Evolutionary conservation across 768 basidiomycete genomes (phyloP).

Genomic region (Grammothele lineata): DNA sequence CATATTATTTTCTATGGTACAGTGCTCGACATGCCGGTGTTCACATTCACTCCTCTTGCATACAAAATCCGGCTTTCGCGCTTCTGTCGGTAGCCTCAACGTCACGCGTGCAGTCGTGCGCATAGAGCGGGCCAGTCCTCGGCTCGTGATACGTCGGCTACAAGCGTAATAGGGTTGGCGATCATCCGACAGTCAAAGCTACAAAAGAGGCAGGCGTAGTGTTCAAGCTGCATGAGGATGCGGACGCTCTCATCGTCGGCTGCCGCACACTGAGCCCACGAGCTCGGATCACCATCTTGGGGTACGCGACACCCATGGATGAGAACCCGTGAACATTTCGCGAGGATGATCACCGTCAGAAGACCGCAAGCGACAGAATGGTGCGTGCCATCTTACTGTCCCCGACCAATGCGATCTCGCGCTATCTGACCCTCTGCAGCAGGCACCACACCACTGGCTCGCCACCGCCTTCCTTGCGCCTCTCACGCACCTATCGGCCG

Average conservation of each 20-base stretch:
- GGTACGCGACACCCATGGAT: conserved; percentile 5
- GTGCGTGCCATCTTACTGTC: conserved; percentile 4
- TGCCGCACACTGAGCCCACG: conserved; percentile 2
- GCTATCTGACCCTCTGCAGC: conserved; percentile 1
- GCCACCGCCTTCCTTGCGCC: not conserved
- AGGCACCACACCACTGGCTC: too few species aligned
- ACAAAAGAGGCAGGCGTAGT: conserved; percentile 6
- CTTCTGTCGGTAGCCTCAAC: not conserved
- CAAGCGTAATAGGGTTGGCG: conserved; percentile 7
- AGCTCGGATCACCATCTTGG: not conserved
- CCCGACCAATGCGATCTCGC: conserved; percentile 5
- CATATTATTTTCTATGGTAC: conserved; percentile 16
- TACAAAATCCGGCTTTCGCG: not conserved
- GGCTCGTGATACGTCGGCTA: too few species aligned
- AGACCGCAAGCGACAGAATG: conserved; percentile 4
- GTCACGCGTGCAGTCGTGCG: not conserved
- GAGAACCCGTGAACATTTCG: conserved; percentile 9
- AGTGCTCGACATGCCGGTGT: conserved; percentile 1
- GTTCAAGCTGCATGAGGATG: not conserved
- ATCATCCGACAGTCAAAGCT: not conserved
- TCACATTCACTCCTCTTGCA: not conserved
- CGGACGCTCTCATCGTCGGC: conserved; percentile 10
- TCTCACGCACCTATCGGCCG: conserved; percentile 6
- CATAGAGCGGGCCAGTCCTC: not conserved
- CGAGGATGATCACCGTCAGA: conserved; percentile 13